These are phyloP conservation scores for Dysphania ambrosioides DNA, from an alignment of 148 eudicot species.

Conservation along the genomic window DNA sequence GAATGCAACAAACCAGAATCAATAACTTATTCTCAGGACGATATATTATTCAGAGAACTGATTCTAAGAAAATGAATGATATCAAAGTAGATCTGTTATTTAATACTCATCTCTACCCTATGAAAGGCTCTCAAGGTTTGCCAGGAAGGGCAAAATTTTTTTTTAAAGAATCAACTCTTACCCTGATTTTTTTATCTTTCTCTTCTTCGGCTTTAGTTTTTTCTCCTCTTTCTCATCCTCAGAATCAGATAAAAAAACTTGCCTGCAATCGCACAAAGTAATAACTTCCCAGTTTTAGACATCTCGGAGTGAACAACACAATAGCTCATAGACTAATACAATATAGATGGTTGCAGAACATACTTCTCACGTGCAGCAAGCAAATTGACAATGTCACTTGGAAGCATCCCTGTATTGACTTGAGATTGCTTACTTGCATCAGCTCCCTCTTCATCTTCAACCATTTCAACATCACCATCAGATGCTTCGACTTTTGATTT, in stretches of 20 bases:
- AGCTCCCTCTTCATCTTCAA: slow-evolving; percentile 37
- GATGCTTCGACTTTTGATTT: slow-evolving; percentile 15
- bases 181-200: slow-evolving; percentile 57
- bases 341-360: slow-evolving; percentile 1
- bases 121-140: background rate
- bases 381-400: slow-evolving; percentile 63
- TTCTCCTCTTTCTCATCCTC: slow-evolving; percentile 63
- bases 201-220: slow-evolving; percentile 51
- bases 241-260: slow-evolving; percentile 81
- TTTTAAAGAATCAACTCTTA: slow-evolving; percentile 21
- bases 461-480: slow-evolving; percentile 33
- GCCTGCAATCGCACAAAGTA: slow-evolving; percentile 41
- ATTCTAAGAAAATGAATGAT: no score
- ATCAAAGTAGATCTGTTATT: no score
- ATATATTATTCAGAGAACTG: background rate
- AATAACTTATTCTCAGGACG: background rate
- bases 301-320: background rate
- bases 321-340: background rate
- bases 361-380: slow-evolving; percentile 88
- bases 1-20: background rate
- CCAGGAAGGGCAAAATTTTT: background rate
- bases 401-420: slow-evolving; percentile 64
- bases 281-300: background rate
- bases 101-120: background rate
- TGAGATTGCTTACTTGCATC: slow-evolving; percentile 41